Conservation (phyloP, 2,329 filamentous ascomycete species). For the Colletotrichum sp. region DNA sequence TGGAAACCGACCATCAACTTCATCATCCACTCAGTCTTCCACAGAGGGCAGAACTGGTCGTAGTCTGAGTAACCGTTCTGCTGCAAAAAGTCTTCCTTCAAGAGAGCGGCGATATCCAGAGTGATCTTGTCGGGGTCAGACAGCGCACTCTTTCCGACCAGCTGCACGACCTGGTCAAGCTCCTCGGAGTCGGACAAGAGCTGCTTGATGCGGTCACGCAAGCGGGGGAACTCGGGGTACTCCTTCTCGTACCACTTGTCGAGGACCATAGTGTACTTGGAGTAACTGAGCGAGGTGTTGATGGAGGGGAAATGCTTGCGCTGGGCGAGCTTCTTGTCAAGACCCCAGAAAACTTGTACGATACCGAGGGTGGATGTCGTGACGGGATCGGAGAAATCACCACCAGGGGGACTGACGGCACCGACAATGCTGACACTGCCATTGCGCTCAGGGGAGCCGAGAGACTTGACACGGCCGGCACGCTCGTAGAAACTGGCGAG, state of each 20-base stretch:
- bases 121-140: constrained; percentile 99
- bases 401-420: constrained; percentile 94
- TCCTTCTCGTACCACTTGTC: constrained; percentile 96
- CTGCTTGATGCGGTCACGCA: constrained; percentile 92
- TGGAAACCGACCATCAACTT: constrained; percentile 98
- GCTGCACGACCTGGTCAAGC: constrained; percentile 96
- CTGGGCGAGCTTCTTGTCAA: constrained; percentile 99
- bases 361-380: constrained; percentile 93
- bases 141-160: constrained; percentile 95
- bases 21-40: constrained; percentile 99
- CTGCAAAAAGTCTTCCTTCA: constrained; percentile 99
- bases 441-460: constrained; percentile 86
- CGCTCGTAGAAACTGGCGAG: constrained; percentile 99
- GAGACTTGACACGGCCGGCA: constrained; percentile 83
- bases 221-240: constrained; percentile 89
- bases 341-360: constrained; percentile 99
- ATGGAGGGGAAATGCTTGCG: constrained; percentile 99
- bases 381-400: constrained; percentile 99
- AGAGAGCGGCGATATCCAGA: constrained; percentile 84
- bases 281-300: constrained; percentile 94
- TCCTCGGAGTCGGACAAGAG: constrained; percentile 95
- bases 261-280: constrained; percentile 89
- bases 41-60: constrained; percentile 98
- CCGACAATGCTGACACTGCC: constrained; percentile 98
- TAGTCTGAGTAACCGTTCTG: constrained; percentile 99